Conservation (phyloP, 1,284 basidiomycete species). For the Wallemia mellicola region DNA sequence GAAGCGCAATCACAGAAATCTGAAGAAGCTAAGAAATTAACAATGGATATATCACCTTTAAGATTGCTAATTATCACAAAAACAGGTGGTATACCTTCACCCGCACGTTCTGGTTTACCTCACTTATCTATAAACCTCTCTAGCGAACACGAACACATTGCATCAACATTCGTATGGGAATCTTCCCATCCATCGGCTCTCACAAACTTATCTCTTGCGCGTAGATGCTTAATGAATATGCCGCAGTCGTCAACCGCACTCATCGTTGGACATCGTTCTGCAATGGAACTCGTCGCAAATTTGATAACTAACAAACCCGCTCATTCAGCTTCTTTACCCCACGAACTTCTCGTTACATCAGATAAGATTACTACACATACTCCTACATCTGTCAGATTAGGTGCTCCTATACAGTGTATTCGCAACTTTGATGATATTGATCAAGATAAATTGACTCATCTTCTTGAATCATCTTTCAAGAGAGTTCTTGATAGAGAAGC, state of each 20-base stretch:
- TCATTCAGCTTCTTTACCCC: slow-evolving; percentile 74
- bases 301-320: slow-evolving; percentile 96
- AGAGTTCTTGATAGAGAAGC: slow-evolving; percentile 36
- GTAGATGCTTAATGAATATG: slow-evolving; percentile 71
- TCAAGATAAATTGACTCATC: slow-evolving; percentile 34
- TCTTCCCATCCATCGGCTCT: slow-evolving; percentile 57
- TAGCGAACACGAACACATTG: slow-evolving; percentile 63
- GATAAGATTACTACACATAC: slow-evolving; percentile 64
- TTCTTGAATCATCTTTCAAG: slow-evolving; percentile 67
- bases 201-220: slow-evolving; percentile 57
- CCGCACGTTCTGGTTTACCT: slow-evolving; percentile 73
- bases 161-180: slow-evolving; percentile 64
- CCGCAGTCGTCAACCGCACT: slow-evolving; percentile 73
- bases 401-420: slow-evolving; percentile 57
- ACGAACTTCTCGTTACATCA: slow-evolving; percentile 49
- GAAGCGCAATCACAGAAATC: slow-evolving; percentile 4
- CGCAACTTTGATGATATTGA: slow-evolving; percentile 34
- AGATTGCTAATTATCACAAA: slow-evolving; percentile 93
- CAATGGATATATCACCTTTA: slow-evolving; percentile 52
- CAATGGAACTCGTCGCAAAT: slow-evolving; percentile 80
- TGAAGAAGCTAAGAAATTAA: slow-evolving; percentile 3
- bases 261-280: slow-evolving; percentile 89
- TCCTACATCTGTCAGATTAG: slow-evolving; percentile 70
- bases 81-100: slow-evolving; percentile 89
- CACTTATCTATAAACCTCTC: slow-evolving; percentile 86